Evolutionary conservation across 345 rosid species (phyloP), one percentile per base, ranked within the genome.

Genomic region (Psidium guajava): DNA sequence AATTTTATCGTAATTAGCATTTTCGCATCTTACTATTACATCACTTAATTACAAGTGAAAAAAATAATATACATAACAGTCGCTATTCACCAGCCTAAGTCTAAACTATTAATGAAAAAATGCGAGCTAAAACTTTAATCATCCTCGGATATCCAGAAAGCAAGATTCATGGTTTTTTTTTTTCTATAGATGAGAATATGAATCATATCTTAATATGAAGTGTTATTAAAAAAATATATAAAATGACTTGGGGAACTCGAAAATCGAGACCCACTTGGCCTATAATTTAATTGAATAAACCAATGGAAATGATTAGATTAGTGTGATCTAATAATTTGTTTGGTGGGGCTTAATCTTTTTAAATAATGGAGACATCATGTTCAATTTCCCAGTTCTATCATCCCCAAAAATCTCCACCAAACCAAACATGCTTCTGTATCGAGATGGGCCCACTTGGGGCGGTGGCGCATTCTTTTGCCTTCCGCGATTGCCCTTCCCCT

Each of bases 381-480:
- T 32, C 77, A 28, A 61, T 61, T 61, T 28, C 74, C 8, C 3
- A 4, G 10, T 28, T 15, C 40, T 14, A 18, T 36, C 47, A 3
- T 36, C 20, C 77, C 47, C 24, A 18, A 21, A 22, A 69, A 69
- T 69, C 40, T 40, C 50, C 84, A 50, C 90, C 92, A n/a, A 86
- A 82, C 90, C 91, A 86, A 86, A 89, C 93, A 86, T 91, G 87
- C 91, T 83, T 51, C 86, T 85, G 84, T 10, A 25, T 73, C n/a
- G 28, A 57, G 52, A 10, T 49, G 44, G 24, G 12, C 47, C 77
- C 18, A 32, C 77, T 36, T 2, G 44, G 47, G 47, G 77, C 3
- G 77, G 77, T 55, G 24, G 21, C 15, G 6, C 44, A 32, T 32
- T 69, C 44, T 69, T 18, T 69, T 18, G 24, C 44, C 44, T 84